phyloP scores from a whole-genome alignment of 2,329 filamentous ascomycete genomes.

The Trichoderma endophyticum region DNA sequence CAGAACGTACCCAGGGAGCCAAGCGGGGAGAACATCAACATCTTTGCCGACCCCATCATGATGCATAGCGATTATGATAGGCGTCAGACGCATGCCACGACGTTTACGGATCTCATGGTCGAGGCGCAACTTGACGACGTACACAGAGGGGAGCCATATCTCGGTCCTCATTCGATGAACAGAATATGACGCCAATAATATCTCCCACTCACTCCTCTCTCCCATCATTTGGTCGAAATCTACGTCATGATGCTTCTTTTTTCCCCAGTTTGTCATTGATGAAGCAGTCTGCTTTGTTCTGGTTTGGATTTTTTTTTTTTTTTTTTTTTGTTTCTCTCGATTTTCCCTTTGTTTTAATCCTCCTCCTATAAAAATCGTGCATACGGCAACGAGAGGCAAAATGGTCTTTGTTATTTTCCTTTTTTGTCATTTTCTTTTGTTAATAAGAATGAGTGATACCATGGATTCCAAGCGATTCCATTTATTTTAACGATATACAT shows the following conservation, averaged over 20 bases:
- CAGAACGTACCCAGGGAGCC: slow-evolving; percentile 40
- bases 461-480: neutral
- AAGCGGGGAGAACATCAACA: slow-evolving; percentile 50
- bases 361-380: neutral
- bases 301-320: neutral
- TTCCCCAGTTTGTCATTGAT: neutral
- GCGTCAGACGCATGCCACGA: slow-evolving; percentile 39
- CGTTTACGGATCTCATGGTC: slow-evolving; percentile 54
- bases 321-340: neutral
- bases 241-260: neutral
- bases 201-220: neutral
- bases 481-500: slow-evolving; percentile 9
- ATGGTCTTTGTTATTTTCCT: neutral
- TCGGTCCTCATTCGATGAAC: slow-evolving; percentile 37
- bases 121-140: slow-evolving; percentile 43
- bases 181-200: slow-evolving; percentile 24
- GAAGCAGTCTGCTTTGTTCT: neutral
- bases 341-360: neutral
- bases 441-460: slow-evolving; percentile 15
- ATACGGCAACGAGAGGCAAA: neutral
- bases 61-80: slow-evolving; percentile 29
- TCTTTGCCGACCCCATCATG: slow-evolving; percentile 49
- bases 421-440: neutral
- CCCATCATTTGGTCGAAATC: neutral
- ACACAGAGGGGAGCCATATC: slow-evolving; percentile 40